A percentile compares a stretch with the other conserved stretches of the same genome.
These are phyloP conservation scores for Macadamia tetraphylla DNA, from an alignment of 164 flowering plant species.

Conservation along the genomic window DNA sequence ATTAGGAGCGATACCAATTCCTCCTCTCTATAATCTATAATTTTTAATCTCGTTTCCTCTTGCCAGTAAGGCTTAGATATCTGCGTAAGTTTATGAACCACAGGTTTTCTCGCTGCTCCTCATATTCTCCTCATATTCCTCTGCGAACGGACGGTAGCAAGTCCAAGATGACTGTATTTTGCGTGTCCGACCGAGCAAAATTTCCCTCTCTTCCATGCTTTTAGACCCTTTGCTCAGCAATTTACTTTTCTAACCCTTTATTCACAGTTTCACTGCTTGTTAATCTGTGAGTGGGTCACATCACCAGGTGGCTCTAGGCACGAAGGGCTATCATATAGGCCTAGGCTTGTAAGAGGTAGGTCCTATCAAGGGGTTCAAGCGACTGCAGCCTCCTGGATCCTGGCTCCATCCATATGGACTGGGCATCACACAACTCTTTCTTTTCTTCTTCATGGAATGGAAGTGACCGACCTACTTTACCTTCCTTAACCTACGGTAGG, in stretches of 20 bases:
- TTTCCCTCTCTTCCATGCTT: background rate
- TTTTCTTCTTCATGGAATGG: too few species aligned
- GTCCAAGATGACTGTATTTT: background rate
- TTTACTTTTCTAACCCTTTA: slow-evolving; percentile 1
- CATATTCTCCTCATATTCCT: background rate
- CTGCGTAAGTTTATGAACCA: slow-evolving; percentile 14
- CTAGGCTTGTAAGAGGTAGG: slow-evolving; percentile 8
- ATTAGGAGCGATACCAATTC: slow-evolving; percentile 2
- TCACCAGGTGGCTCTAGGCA: slow-evolving; percentile 40
- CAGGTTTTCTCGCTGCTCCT: slow-evolving; percentile 12
- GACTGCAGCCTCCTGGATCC: background rate
- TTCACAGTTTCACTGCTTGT: slow-evolving; percentile 44
- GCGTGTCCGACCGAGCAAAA: slow-evolving; percentile 3
- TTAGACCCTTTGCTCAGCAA: background rate
- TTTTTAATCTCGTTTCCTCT: background rate
- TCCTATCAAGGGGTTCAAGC: slow-evolving; percentile 21
- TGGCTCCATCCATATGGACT: too few species aligned
- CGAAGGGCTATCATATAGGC: slow-evolving; percentile 14
- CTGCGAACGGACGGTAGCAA: background rate
- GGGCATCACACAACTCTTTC: too few species aligned
- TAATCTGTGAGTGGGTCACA: slow-evolving; percentile 70
- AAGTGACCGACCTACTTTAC: too few species aligned
- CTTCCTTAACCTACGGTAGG: too few species aligned
- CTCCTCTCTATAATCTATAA: background rate
- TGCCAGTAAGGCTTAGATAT: slow-evolving; percentile 18